Evolutionary conservation across 495 filamentous ascomycete species (phyloP).

Genomic region (Talaromyces ruber): DNA sequence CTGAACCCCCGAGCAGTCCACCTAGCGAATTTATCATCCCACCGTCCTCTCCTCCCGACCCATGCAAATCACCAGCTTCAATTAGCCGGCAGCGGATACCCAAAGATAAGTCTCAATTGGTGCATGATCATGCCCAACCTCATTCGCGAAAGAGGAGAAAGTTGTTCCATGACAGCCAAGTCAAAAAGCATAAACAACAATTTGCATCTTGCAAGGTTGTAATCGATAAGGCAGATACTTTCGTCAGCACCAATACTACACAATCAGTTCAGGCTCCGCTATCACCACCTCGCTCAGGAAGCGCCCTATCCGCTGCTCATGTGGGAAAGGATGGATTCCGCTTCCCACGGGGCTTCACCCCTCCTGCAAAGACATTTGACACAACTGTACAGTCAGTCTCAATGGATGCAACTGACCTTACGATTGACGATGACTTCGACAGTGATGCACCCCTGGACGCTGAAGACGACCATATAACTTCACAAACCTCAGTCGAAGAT

Average conservation of each 20-base stretch:
- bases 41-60: conserved; percentile 15
- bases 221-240: conserved; percentile 14
- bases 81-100: background rate
- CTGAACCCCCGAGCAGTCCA: conserved; percentile 23
- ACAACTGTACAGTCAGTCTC: conserved; percentile 16
- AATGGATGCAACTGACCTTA: conserved; percentile 2
- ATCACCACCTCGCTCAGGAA: conserved; percentile 33
- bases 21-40: conserved; percentile 9
- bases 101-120: background rate
- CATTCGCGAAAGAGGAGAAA: conserved; percentile 25
- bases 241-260: conserved; percentile 1
- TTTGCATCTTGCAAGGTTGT: conserved; percentile 14
- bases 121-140: conserved; percentile 3
- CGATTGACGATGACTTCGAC: background rate
- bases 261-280: conserved; percentile 24
- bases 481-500: background rate
- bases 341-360: conserved; percentile 29
- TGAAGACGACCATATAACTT: background rate
- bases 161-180: conserved; percentile 15
- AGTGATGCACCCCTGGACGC: background rate
- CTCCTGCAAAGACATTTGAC: conserved; percentile 22
- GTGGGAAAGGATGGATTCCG: conserved; percentile 22
- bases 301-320: conserved; percentile 17
- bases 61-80: background rate
- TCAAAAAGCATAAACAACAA: conserved; percentile 7